A percentile compares a stretch with the other conserved stretches of the same genome.
Conservation (phyloP, 768 basidiomycete species). For the Cytidiella melzeri region DNA sequence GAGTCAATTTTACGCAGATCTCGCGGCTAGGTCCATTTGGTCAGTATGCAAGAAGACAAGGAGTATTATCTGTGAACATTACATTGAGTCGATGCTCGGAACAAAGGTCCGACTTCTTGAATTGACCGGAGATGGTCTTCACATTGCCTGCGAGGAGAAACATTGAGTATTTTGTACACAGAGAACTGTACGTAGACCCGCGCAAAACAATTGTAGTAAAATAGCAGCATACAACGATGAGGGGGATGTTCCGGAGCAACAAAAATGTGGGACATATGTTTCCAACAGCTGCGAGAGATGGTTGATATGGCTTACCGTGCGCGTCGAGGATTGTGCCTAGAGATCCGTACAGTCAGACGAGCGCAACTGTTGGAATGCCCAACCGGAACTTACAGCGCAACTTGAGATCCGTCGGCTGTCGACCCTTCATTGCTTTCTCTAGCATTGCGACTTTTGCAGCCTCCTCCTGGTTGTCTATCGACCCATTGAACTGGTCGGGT, state of each 20-base stretch:
- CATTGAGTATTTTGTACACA: too few species aligned
- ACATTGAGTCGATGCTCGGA: slow-evolving; percentile 86
- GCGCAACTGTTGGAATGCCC: slow-evolving; percentile 3
- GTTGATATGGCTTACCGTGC: slow-evolving; percentile 68
- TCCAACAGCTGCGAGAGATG: too few species aligned
- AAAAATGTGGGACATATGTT: too few species aligned
- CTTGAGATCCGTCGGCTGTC: slow-evolving; percentile 86
- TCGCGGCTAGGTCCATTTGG: slow-evolving; percentile 57
- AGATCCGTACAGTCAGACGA: slow-evolving; percentile 11
- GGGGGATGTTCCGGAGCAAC: too few species aligned
- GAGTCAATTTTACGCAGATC: slow-evolving; percentile 97
- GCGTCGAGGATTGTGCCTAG: slow-evolving; percentile 86
- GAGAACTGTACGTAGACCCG: too few species aligned
- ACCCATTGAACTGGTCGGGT: slow-evolving; percentile 12
- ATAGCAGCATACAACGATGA: too few species aligned
- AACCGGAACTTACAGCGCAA: slow-evolving; percentile 67
- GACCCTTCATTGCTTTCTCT: slow-evolving; percentile 81
- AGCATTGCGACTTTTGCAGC: slow-evolving; percentile 65
- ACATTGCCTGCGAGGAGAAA: slow-evolving; percentile 58
- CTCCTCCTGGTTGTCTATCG: slow-evolving; percentile 50
- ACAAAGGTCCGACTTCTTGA: slow-evolving; percentile 88
- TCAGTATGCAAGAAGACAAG: slow-evolving; percentile 3
- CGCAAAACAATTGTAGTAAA: too few species aligned
- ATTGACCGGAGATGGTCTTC: slow-evolving; percentile 82
- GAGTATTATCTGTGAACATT: slow-evolving; percentile 27